Evolutionary conservation across 2,329 filamentous ascomycete species (phyloP).

Genomic region (Alternaria atra): DNA sequence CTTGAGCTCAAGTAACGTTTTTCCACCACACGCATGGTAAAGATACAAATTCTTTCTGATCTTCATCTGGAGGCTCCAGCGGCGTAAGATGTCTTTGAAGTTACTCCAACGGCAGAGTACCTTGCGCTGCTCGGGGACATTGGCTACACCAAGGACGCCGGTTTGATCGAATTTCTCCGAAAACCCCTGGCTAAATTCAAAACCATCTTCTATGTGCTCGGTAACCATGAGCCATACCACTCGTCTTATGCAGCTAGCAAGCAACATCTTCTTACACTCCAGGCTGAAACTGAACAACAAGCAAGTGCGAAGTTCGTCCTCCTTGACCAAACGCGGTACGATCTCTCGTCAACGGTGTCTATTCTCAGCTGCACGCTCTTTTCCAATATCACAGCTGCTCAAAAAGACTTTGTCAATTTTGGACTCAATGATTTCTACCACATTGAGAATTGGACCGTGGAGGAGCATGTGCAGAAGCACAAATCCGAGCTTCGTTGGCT

Average conservation of each 20-base stretch:
- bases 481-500: slow-evolving; percentile 55
- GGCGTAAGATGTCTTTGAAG: not conserved
- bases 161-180: slow-evolving; percentile 21
- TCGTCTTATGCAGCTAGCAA: slow-evolving; percentile 22
- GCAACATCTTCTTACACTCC: slow-evolving; percentile 6
- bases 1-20: too few species aligned
- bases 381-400: slow-evolving; percentile 56
- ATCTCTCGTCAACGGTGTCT: slow-evolving; percentile 49
- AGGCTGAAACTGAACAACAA: slow-evolving; percentile 1
- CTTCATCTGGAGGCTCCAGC: too few species aligned
- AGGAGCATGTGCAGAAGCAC: slow-evolving; percentile 52
- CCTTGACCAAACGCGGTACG: slow-evolving; percentile 52
- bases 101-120: slow-evolving; percentile 8
- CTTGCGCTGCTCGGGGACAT: slow-evolving; percentile 24
- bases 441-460: slow-evolving; percentile 29
- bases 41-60: too few species aligned
- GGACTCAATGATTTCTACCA: slow-evolving; percentile 61
- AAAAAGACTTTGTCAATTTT: slow-evolving; percentile 51
- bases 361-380: slow-evolving; percentile 62
- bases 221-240: slow-evolving; percentile 27
- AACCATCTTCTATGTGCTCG: slow-evolving; percentile 21
- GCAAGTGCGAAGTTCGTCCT: slow-evolving; percentile 37
- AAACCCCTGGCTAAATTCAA: slow-evolving; percentile 17
- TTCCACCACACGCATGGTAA: too few species aligned
- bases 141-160: slow-evolving; percentile 9